phyloP scores from a whole-genome alignment of 768 basidiomycete species.

The Termitomyces sp. region DNA sequence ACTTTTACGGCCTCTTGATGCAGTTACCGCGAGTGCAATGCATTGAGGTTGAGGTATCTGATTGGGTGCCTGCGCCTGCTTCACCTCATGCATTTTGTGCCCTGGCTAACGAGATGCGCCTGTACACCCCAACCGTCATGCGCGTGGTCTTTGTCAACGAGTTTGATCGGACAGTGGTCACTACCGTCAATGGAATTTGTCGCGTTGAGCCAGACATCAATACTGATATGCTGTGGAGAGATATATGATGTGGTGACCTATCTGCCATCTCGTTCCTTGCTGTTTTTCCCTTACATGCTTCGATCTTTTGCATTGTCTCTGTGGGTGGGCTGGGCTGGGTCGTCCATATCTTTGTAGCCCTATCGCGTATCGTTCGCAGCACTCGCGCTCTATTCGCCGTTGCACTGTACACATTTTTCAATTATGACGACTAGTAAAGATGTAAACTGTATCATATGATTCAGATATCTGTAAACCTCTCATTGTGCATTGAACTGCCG shows the following conservation, averaged over 20 bases:
- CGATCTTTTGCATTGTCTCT: background rate
- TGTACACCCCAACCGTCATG: conserved; percentile 50
- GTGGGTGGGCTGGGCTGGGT: background rate
- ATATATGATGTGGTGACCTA: conserved; percentile 15
- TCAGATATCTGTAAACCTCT: background rate
- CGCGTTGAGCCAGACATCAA: conserved; percentile 25
- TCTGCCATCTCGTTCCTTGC: background rate
- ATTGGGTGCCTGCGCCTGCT: conserved; percentile 57
- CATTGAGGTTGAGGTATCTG: conserved; percentile 58
- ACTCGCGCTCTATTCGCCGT: background rate
- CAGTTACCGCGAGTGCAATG: conserved; percentile 44
- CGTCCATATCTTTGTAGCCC: conserved; percentile 9
- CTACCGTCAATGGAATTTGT: conserved; percentile 28
- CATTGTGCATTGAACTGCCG: background rate
- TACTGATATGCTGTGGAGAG: conserved; percentile 29
- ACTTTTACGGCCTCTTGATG: conserved; percentile 57
- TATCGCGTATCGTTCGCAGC: background rate
- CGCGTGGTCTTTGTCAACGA: conserved; percentile 59
- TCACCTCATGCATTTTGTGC: conserved; percentile 50
- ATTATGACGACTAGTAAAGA: background rate
- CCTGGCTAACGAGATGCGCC: conserved; percentile 51
- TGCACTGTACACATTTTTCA: background rate
- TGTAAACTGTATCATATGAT: background rate
- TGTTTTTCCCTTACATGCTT: background rate
- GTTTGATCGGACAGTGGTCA: conserved; percentile 52